phyloP scores from a whole-genome alignment of 352 stramenopile species.

The Vaucheria bursata region DNA sequence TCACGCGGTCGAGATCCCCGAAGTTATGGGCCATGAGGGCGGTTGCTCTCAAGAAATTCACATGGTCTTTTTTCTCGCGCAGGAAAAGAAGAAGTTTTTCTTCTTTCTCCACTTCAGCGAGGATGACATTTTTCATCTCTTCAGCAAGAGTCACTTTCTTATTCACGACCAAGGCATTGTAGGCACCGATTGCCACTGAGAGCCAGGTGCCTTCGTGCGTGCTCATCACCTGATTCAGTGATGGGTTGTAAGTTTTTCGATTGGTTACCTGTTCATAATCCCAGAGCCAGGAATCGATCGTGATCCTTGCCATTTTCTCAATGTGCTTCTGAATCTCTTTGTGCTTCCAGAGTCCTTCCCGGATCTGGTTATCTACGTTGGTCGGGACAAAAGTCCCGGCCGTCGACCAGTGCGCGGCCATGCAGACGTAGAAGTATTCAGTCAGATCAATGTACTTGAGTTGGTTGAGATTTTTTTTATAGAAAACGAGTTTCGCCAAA shows the following conservation, averaged over 20 bases:
- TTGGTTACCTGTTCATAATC: not conserved
- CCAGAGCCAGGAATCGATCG: not conserved
- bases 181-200: not conserved
- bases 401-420: not conserved
- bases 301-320: not conserved
- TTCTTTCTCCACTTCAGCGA: not conserved
- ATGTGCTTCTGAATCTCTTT: not conserved
- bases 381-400: not conserved
- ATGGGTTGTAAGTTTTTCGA: not conserved
- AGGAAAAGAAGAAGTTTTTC: not conserved
- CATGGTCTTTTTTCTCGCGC: not conserved
- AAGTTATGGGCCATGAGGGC: not conserved
- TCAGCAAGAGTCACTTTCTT: not conserved
- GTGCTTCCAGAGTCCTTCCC: not conserved
- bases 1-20: not conserved
- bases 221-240: not conserved
- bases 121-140: not conserved
- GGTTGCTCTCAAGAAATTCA: not conserved
- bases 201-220: not conserved
- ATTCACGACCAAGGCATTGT: not conserved
- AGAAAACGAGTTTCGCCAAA: not conserved
- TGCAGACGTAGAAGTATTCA: not conserved
- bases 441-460: not conserved
- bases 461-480: not conserved
- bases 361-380: not conserved